These are phyloP conservation scores for Solanum peruvianum DNA, from an alignment of 257 asterid species.

Conservation along the genomic window DNA sequence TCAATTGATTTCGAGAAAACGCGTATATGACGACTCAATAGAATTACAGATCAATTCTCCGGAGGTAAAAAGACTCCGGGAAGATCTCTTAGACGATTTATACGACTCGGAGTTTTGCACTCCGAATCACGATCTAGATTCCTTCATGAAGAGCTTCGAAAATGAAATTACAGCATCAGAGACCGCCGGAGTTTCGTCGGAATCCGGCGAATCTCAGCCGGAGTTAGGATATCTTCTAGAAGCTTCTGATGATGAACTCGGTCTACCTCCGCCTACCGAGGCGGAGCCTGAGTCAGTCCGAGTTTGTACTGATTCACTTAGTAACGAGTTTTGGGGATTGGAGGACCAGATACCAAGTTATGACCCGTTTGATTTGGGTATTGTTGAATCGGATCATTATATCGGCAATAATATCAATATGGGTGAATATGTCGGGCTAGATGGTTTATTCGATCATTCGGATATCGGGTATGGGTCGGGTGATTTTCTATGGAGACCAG, in stretches of 20 bases:
- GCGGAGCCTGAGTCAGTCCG: constrained; percentile 13
- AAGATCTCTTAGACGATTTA: constrained; percentile 29
- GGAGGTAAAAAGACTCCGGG: constrained; percentile 50
- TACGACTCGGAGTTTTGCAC: constrained; percentile 30
- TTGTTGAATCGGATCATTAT: constrained; percentile 3
- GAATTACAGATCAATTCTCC: constrained; percentile 25
- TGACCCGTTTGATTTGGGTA: constrained; percentile 35
- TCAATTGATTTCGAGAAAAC: constrained; percentile 8
- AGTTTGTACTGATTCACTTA: constrained; percentile 20
- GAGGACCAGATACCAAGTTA: constrained; percentile 14
- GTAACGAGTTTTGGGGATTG: constrained; percentile 29
- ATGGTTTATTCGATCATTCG: constrained; percentile 36
- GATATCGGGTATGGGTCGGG: constrained; percentile 21
- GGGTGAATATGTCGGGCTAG: constrained; percentile 25
- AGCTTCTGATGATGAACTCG: constrained; percentile 68
- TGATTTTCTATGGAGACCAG: constrained; percentile 29
- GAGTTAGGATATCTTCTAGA: constrained; percentile 47
- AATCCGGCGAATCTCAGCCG: constrained; percentile 29
- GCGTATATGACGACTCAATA: constrained; percentile 18
- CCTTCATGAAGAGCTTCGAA: constrained; percentile 56
- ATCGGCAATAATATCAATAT: neutral
- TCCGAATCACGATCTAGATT: constrained; percentile 36
- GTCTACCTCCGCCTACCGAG: constrained; percentile 41
- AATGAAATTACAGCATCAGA: constrained; percentile 29
- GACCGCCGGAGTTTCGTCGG: constrained; percentile 4